These are phyloP conservation scores for Xylariaceae sp. DNA, from an alignment of 2,329 filamentous ascomycete genomes.

Conservation along the genomic window DNA sequence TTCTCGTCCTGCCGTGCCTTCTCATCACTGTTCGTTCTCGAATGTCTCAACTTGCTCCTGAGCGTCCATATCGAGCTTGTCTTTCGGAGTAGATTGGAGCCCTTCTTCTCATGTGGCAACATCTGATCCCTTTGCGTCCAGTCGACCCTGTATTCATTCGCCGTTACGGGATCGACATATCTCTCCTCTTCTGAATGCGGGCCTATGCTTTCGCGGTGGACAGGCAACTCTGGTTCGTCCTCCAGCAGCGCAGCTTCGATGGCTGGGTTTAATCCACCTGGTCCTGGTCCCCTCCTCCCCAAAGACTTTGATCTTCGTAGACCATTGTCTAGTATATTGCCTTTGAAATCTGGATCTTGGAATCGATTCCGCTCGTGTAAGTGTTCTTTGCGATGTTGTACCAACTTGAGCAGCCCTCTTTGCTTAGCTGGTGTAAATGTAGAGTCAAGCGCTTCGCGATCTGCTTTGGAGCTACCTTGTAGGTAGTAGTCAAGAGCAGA, in stretches of 20 bases:
- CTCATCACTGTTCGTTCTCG: constrained; percentile 28
- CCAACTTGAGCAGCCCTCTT: constrained; percentile 36
- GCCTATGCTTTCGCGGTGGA: constrained; percentile 5
- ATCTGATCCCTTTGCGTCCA: constrained; percentile 59
- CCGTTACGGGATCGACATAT: constrained; percentile 23
- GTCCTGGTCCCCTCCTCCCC: background rate
- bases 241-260: constrained; percentile 18
- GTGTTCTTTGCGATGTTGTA: constrained; percentile 38
- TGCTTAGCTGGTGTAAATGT: constrained; percentile 35
- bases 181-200: constrained; percentile 26
- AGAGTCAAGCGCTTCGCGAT: constrained; percentile 24
- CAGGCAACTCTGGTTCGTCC: constrained; percentile 1
- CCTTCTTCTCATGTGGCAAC: constrained; percentile 15
- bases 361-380: constrained; percentile 44
- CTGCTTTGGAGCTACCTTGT: constrained; percentile 30
- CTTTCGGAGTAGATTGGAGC: constrained; percentile 38
- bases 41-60: constrained; percentile 37
- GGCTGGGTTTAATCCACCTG: background rate
- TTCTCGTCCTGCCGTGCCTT: constrained; percentile 24
- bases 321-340: background rate
- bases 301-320: background rate
- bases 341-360: constrained; percentile 29
- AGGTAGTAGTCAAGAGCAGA: constrained; percentile 41
- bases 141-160: constrained; percentile 45
- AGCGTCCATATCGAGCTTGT: constrained; percentile 51